A percentile compares a stretch with the other conserved stretches of the same genome.
These are phyloP conservation scores for Fusarium mundagurra DNA, from an alignment of 2,329 filamentous ascomycete species.

Conservation along the genomic window DNA sequence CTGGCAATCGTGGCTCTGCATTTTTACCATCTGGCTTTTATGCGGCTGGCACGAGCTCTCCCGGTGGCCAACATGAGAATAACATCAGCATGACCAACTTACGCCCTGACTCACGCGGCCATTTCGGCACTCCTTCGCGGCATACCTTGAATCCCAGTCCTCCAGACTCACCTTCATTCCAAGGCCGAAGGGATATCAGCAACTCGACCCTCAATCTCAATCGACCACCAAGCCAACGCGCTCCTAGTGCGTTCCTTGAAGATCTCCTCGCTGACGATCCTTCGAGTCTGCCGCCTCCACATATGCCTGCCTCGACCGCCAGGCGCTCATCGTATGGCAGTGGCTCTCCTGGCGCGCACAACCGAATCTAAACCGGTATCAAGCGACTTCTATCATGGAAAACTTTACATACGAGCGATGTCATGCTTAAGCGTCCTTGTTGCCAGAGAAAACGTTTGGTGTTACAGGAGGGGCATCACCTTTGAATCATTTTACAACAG, in stretches of 20 bases:
- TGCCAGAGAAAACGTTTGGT: constrained; percentile 24
- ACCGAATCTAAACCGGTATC: constrained; percentile 39
- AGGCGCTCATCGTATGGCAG: constrained; percentile 38
- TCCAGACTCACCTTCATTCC: constrained; percentile 71
- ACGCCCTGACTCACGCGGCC: constrained; percentile 66
- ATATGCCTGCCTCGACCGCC: constrained; percentile 47
- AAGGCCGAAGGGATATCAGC: constrained; percentile 62
- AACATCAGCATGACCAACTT: constrained; percentile 71
- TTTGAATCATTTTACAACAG: constrained; percentile 32
- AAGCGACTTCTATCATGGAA: constrained; percentile 6
- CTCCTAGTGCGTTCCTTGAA: constrained; percentile 90
- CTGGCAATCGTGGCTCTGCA: constrained; percentile 74
- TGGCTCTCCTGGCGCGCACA: constrained; percentile 35
- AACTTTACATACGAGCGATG: constrained; percentile 20
- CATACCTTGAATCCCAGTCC: constrained; percentile 63
- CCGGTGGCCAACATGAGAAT: constrained; percentile 57
- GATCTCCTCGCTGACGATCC: constrained; percentile 85
- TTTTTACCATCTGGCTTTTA: constrained; percentile 95
- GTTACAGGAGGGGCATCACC: constrained; percentile 6
- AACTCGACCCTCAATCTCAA: constrained; percentile 74
- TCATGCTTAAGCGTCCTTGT: constrained; percentile 14
- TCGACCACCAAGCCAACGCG: constrained; percentile 71
- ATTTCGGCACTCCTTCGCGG: constrained; percentile 53
- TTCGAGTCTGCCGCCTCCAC: constrained; percentile 57
- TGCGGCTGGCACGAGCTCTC: constrained; percentile 70